phyloP scores from a whole-genome alignment of 2,329 filamentous ascomycete species.

The Colletotrichum magnum region DNA sequence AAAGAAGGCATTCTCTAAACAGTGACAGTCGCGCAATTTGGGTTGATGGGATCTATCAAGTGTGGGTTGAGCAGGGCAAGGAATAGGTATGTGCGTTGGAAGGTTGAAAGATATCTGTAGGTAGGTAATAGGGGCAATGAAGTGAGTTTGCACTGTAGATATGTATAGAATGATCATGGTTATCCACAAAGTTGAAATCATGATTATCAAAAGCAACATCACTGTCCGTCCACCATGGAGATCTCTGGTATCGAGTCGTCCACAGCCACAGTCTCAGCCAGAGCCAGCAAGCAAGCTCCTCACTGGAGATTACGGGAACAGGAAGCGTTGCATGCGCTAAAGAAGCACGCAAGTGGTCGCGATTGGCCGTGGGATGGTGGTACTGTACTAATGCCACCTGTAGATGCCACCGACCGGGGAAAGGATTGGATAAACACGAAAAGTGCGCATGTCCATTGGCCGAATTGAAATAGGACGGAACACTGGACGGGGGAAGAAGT shows the following conservation, averaged over 20 bases:
- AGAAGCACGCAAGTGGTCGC: not conserved
- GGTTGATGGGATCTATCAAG: too few species aligned
- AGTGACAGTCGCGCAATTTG: conserved; percentile 6
- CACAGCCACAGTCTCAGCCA: not conserved
- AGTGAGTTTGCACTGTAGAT: not conserved
- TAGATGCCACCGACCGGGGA: conserved; percentile 12
- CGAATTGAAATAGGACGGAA: conserved; percentile 2
- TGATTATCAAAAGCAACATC: conserved; percentile 22
- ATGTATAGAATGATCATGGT: not conserved
- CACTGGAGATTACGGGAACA: conserved; percentile 17
- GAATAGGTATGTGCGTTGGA: too few species aligned
- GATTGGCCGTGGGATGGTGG: conserved; percentile 1
- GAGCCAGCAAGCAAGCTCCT: not conserved
- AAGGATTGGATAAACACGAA: conserved; percentile 12
- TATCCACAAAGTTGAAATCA: conserved; percentile 38
- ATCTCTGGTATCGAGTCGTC: not conserved
- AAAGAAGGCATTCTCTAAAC: conserved; percentile 21
- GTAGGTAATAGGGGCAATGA: not conserved
- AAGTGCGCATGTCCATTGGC: conserved; percentile 17
- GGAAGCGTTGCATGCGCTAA: conserved; percentile 24
- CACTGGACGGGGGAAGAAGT: conserved; percentile 8
- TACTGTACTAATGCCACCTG: too few species aligned
- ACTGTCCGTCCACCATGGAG: not conserved
- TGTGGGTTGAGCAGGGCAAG: too few species aligned
- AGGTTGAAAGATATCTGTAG: too few species aligned